These are phyloP conservation scores for Podospora pseudocomata DNA, from an alignment of 495 filamentous ascomycete species.

Conservation along the genomic window DNA sequence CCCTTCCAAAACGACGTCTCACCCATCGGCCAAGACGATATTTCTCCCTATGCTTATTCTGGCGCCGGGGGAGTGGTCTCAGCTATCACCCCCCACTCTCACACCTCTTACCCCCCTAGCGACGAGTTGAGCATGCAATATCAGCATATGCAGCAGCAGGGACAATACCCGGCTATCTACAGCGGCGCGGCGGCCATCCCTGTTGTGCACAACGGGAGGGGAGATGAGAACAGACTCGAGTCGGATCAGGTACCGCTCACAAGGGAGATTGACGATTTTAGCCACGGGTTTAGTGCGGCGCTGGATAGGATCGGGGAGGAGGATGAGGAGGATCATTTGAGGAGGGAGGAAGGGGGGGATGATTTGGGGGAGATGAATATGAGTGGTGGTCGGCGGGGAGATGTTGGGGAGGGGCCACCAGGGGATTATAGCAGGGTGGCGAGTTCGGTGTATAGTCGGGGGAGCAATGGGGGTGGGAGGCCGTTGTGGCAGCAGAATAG, in stretches of 20 bases:
- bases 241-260: conserved; percentile 33
- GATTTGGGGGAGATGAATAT: conserved; percentile 11
- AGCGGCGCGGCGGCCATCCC: not conserved
- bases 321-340: conserved; percentile 24
- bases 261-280: conserved; percentile 43
- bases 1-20: conserved; percentile 25
- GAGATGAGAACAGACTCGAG: conserved; percentile 20
- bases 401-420: not conserved
- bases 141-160: not conserved
- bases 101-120: conserved; percentile 26
- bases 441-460: conserved; percentile 14
- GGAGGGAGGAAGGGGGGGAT: conserved; percentile 15
- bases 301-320: conserved; percentile 42
- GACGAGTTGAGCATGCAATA: not conserved
- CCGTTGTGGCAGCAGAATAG: conserved; percentile 51
- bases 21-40: conserved; percentile 17
- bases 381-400: not conserved
- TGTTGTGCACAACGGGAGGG: not conserved
- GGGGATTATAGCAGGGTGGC: conserved; percentile 4
- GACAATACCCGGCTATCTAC: conserved; percentile 20
- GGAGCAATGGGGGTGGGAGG: conserved; percentile 6
- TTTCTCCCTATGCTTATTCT: conserved; percentile 22
- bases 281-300: conserved; percentile 35
- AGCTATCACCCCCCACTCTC: conserved; percentile 5
- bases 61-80: conserved; percentile 8